Evolutionary conservation across 164 flowering plant species (phyloP).

Genomic region (grape (Vitis vinifera)): ASM3070453v1 NC_081814.1:2418001-2418500

Average conservation of each 20-base stretch:
- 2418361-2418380: conserved; percentile 72
- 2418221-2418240: conserved; percentile 81
- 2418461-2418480: conserved; percentile 86
- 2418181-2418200: conserved; percentile 57
- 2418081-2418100: conserved; percentile 75
- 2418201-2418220: conserved; percentile 49
- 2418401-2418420: conserved; percentile 87
- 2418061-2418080: conserved; percentile 69
- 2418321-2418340: conserved; percentile 71
- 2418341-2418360: conserved; percentile 83
- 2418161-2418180: conserved; percentile 58
- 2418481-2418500: conserved; percentile 71
- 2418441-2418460: conserved; percentile 83
- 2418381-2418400: conserved; percentile 74
- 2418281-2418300: conserved; percentile 88
- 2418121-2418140: conserved; percentile 77
- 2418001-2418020: conserved; percentile 73
- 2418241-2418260: conserved; percentile 88
- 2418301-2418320: conserved; percentile 80
- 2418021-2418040: conserved; percentile 63
- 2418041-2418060: conserved; percentile 62
- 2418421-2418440: conserved; percentile 64
- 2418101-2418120: conserved; percentile 81
- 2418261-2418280: conserved; percentile 95
- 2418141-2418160: conserved; percentile 73